A percentile compares a stretch with the other conserved stretches of the same genome.
These are phyloP conservation scores for Trichopus zeylanicus DNA, from an alignment of 116 monocot species.

Conservation along the genomic window DNA sequence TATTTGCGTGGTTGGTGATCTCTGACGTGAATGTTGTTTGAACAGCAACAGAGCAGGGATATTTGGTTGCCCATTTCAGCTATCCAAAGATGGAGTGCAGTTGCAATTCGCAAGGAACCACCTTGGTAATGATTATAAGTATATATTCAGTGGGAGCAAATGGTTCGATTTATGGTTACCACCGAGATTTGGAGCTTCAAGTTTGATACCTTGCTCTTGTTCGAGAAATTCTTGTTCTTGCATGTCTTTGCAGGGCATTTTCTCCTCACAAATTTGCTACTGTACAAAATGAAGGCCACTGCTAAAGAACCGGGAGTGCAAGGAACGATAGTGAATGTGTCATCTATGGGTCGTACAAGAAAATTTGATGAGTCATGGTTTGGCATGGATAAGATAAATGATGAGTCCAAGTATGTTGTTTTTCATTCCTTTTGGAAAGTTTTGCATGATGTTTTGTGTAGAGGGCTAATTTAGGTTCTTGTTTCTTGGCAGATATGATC, in stretches of 20 bases:
- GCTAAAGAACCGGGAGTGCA: constrained; percentile 48
- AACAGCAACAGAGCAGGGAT: constrained; percentile 80
- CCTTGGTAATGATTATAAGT: constrained; percentile 33
- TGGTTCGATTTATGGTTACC: too few relatives aligned
- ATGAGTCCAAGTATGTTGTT: constrained; percentile 15
- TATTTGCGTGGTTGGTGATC: neutral
- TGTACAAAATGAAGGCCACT: constrained; percentile 36
- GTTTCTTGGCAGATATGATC: constrained; percentile 17
- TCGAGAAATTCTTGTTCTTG: neutral
- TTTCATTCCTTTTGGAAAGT: neutral
- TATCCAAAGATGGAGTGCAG: constrained; percentile 77
- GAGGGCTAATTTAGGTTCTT: too few relatives aligned
- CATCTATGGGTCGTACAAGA: constrained; percentile 14
- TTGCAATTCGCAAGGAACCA: constrained; percentile 81
- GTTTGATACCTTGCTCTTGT: too few relatives aligned
- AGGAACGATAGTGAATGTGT: constrained; percentile 42
- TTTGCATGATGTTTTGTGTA: too few relatives aligned
- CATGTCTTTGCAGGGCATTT: constrained; percentile 25
- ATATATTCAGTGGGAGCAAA: neutral
- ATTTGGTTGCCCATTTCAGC: constrained; percentile 54
- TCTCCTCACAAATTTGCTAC: constrained; percentile 25
- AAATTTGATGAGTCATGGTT: constrained; percentile 22
- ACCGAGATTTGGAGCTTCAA: too few relatives aligned
- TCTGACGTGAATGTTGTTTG: neutral
- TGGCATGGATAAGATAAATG: constrained; percentile 23